Base-by-base conservation (phyloP, 108 stramenopile species). In the Skeletonema costatum region DNA sequence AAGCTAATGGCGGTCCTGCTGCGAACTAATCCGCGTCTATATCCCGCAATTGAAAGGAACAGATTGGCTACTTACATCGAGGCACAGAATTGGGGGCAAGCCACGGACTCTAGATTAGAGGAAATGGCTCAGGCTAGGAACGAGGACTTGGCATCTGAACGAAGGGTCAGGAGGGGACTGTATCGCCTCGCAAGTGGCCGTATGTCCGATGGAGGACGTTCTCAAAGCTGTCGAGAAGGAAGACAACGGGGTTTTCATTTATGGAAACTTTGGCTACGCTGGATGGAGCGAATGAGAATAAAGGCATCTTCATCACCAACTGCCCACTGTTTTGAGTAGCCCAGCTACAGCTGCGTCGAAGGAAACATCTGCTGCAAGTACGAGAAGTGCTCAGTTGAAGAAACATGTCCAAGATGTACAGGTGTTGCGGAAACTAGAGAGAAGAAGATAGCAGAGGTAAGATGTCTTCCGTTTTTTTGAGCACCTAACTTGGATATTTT, bases 131-230 rank as follows among this genome's bases (percentile, higher is more conserved):
- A 84, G 30, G 82, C 89, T 4, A 73, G 89, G 30, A 92, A 93
- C 66, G 90, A 90, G 73, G 84, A 60, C 68, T n/a, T n/a, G 21
- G 76, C 87, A 21, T 87, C 85, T 0, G 94, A 95, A 41, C 81
- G 88, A 50, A 81, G 90, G 38, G 85, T 93, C n/a, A 71, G 94
- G 41, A 85, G 94, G 46, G 89, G 91, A 17, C 56, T 95, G 8
- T 92, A 95, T 83, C 85, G 92, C 33, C 75, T 95, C n/a, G 87
- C 89, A 2, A 73, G 88, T 63, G 85, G 87, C 13, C 74, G 91
- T 10, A 72, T 92, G 70, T 80, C n/a, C 86, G 50, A 39, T 88
- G 58, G 84, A 87, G 30, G 90, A 95, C 70, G 87, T 93, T 10
- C 67, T 95, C 48, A 90, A 87, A 50, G 81, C 68, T 63, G 81